A percentile compares a stretch with the other conserved stretches of the same genome.
phyloP scores from a whole-genome alignment of 768 basidiomycete species.

The Clathrus columnatus region DNA sequence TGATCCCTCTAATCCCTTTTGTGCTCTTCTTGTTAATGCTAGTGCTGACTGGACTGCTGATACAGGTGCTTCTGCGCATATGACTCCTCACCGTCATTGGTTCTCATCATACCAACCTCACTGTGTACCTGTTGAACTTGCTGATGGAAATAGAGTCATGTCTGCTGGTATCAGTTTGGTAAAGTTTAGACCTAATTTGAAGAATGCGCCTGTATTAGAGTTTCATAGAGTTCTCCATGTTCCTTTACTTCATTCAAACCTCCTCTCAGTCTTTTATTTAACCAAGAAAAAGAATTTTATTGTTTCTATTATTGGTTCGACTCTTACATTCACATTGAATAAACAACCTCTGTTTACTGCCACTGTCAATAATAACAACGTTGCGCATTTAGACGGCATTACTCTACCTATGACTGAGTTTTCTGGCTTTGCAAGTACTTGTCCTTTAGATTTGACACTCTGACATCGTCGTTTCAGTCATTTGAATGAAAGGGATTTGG shows the following conservation, averaged over 20 bases:
- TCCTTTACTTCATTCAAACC: too few relatives aligned
- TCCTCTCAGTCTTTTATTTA: too few relatives aligned
- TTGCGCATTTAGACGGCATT: too few relatives aligned
- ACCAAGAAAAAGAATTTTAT: too few relatives aligned
- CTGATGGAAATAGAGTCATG: background rate
- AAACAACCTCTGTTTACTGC: too few relatives aligned
- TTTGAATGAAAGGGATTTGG: constrained; percentile 18
- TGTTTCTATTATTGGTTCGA: too few relatives aligned
- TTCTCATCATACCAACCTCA: background rate
- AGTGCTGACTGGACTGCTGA: background rate
- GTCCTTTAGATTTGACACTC: constrained; percentile 16
- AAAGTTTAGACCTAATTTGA: background rate
- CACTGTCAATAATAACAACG: too few relatives aligned
- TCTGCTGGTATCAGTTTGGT: background rate
- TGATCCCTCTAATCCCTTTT: background rate
- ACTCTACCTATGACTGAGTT: too few relatives aligned
- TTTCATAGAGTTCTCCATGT: constrained; percentile 11
- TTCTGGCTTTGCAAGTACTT: too few relatives aligned
- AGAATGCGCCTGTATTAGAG: background rate
- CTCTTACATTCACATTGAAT: too few relatives aligned
- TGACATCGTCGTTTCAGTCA: constrained; percentile 27
- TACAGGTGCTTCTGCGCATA: background rate
- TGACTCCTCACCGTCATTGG: constrained; percentile 4
- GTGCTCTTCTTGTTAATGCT: background rate
- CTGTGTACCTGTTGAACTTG: background rate